Evolutionary conservation across 306 rosid species (phyloP).

Genomic region (Castanea sativa): DNA sequence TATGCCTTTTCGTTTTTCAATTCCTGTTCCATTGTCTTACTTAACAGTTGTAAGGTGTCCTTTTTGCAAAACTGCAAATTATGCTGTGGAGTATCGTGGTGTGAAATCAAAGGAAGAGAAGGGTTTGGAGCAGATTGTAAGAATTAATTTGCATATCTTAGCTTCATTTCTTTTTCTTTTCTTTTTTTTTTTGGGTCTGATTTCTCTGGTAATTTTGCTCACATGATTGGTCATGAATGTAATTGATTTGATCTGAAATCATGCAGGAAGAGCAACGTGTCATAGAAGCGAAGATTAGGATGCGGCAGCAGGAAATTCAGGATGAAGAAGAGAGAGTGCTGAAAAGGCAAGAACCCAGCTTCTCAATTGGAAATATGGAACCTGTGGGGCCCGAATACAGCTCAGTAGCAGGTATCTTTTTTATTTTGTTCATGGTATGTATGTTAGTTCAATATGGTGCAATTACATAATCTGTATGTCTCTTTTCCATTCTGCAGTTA

Average conservation of each 20-base stretch:
- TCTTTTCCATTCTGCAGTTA: constrained; percentile 36
- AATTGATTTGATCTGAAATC: constrained; percentile 16
- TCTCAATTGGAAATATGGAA: constrained; percentile 45
- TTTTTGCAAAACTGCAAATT: constrained; percentile 86
- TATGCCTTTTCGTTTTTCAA: constrained; percentile 3
- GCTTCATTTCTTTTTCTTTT: background rate
- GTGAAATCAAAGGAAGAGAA: constrained; percentile 95
- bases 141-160: constrained; percentile 24
- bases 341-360: constrained; percentile 61
- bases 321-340: constrained; percentile 92
- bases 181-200: constrained; percentile 4
- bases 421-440: constrained; percentile 9
- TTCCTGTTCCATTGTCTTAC: constrained; percentile 32
- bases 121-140: constrained; percentile 88
- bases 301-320: constrained; percentile 78
- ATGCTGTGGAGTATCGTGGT: constrained; percentile 97
- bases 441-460: background rate
- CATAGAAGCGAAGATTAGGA: constrained; percentile 97
- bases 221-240: background rate
- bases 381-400: constrained; percentile 46
- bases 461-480: constrained; percentile 6
- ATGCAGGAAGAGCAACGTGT: constrained; percentile 96
- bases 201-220: constrained; percentile 15
- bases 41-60: constrained; percentile 82
- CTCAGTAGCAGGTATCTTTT: constrained; percentile 65